These are phyloP conservation scores for Hypoxylon rickii DNA, from an alignment of 495 filamentous ascomycete genomes.

Conservation along the genomic window DNA sequence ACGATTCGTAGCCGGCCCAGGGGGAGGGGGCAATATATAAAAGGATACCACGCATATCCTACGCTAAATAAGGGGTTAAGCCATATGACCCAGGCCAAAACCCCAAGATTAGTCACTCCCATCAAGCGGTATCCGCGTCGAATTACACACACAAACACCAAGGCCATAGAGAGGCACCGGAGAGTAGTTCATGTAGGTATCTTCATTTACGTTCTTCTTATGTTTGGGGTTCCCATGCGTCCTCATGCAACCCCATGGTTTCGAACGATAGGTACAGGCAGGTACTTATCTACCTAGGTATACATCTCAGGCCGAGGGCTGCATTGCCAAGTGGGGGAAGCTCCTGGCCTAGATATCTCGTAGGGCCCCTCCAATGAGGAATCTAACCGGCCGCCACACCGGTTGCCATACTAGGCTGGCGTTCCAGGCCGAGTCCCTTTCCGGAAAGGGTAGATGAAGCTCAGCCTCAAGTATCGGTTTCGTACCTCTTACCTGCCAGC, in stretches of 20 bases:
- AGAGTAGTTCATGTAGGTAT: background rate
- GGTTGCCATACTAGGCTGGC: conserved; percentile 1
- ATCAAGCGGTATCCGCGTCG: no score
- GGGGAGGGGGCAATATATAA: no score
- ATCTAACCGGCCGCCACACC: conserved; percentile 8
- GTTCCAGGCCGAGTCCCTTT: background rate
- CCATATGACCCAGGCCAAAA: background rate
- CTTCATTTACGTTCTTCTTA: background rate
- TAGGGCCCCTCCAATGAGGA: conserved; percentile 14
- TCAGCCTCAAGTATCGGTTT: conserved; percentile 14
- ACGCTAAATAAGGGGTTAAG: background rate
- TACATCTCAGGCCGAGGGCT: no score
- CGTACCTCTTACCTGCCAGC: background rate
- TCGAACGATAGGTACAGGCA: no score
- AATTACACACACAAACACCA: no score
- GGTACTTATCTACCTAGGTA: conserved; percentile 1
- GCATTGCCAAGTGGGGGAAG: conserved; percentile 2
- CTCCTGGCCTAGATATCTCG: background rate
- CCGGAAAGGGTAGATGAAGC: background rate
- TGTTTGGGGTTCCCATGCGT: no score
- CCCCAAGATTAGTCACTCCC: background rate
- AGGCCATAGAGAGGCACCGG: no score
- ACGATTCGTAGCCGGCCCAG: no score
- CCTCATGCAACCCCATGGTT: background rate
- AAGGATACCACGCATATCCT: no score